Base-by-base conservation (phyloP, 169 alveolate genomes). In the Theileria orientalis region DNA sequence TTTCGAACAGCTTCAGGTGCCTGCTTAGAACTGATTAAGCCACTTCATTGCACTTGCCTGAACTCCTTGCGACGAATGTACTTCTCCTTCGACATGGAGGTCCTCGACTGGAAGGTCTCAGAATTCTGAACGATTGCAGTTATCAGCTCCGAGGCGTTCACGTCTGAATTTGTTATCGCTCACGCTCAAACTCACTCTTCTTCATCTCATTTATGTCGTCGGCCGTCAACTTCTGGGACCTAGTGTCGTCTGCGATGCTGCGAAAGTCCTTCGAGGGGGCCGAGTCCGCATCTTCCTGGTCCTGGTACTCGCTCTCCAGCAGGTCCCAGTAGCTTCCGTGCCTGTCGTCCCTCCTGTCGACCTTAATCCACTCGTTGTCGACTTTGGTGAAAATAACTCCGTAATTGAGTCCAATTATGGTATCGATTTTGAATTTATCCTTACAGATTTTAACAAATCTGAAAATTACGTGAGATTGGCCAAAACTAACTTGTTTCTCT, bases 361-460 rank as follows among this genome's bases (percentile, higher is more conserved):
- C 60, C 33, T 77, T 77, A 32, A 41, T 54, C 86, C 86, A 77
- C 14, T 56, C 76, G 7, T 40, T 63, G 19, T 29, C n/a, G 13
- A 62, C 67, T 33, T 77, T 77, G 27, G 60, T 69, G 75, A 77
- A 77, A 7, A 77, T 42, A 23, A 67, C 73, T 7, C 86, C 86
- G 66, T 77, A 77, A 33, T 72, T 51, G 14, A 62, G 33, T 16
- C 82, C 82, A 11, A 77, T 77, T 33, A 77, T 47, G 27, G 46
- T 44, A 3, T 68, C 82, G 11, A 77, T 44, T 8, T 57, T 25
- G 27, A 77, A 35, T n/a, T 49, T 69, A 32, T 77, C 86, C 75
- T 77, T 77, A 44, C 86, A 77, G 11, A 77, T 77, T 30, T 77
- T 77, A 1, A 71, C 41, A 14, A 69, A 47, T 25, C 86, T 77